Conservation (phyloP, 164 flowering plant genomes). For the Litsea cubeba region DNA sequence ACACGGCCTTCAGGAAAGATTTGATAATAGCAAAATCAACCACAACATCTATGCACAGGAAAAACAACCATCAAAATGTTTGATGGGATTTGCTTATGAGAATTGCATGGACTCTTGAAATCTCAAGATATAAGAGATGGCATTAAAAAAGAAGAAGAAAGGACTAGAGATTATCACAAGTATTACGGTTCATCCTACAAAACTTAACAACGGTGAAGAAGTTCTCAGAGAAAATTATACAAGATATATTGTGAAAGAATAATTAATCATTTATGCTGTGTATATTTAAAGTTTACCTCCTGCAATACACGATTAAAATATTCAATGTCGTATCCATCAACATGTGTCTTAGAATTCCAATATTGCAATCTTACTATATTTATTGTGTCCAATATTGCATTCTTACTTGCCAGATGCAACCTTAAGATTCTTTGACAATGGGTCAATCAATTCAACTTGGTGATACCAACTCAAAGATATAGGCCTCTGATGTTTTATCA, state of each 20-base stretch:
- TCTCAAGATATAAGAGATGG: not conserved
- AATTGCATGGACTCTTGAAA: not conserved
- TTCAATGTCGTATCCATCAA: not conserved
- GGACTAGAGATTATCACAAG: too few species aligned
- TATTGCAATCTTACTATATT: not conserved
- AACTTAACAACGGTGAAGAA: too few species aligned
- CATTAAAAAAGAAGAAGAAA: not conserved
- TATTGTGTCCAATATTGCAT: not conserved
- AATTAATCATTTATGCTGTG: too few species aligned
- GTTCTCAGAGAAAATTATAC: too few species aligned
- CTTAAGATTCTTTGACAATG: not conserved
- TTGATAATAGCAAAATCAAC: not conserved
- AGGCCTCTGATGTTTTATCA: not conserved
- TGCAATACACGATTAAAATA: too few species aligned
- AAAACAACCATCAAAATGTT: not conserved
- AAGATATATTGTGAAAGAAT: too few species aligned
- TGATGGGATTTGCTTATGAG: not conserved
- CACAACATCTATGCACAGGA: not conserved
- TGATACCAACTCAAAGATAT: not conserved
- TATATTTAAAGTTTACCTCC: too few species aligned
- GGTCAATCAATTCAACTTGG: not conserved
- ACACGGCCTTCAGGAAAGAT: slow-evolving; percentile 64
- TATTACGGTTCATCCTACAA: too few species aligned
- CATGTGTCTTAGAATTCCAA: not conserved
- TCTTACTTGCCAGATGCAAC: not conserved